phyloP scores from a whole-genome alignment of 1,284 basidiomycete species.

The Schizophyllum amplum region DNA sequence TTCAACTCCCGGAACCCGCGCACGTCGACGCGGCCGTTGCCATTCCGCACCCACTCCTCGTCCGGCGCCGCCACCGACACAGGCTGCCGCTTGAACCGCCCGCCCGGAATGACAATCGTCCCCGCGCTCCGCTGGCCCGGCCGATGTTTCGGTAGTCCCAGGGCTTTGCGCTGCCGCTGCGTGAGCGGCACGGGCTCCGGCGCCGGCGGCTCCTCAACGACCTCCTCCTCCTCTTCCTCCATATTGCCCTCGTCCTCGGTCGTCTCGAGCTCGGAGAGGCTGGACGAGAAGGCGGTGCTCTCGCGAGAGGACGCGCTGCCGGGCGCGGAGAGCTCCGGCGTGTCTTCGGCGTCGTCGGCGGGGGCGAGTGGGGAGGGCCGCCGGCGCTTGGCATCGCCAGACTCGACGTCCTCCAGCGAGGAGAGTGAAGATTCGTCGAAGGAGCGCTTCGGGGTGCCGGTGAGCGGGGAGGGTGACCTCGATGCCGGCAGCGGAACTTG shows the following conservation, averaged over 20 bases:
- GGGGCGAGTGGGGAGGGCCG: conserved; percentile 5
- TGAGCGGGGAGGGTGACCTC: conserved; percentile 5
- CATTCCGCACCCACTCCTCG: conserved; percentile 64
- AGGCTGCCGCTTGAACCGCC: conserved; percentile 27
- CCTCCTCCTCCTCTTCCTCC: conserved; percentile 14
- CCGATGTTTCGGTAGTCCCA: conserved; percentile 52
- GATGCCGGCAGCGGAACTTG: background rate
- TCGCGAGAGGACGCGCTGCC: conserved; percentile 19
- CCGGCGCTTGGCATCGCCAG: conserved; percentile 10
- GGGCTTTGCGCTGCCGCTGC: conserved; percentile 54
- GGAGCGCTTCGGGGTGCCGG: conserved; percentile 53
- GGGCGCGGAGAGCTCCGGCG: conserved; percentile 28
- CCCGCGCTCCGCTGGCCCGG: conserved; percentile 28
- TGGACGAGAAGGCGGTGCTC: conserved; percentile 17
- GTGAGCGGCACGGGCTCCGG: conserved; percentile 36
- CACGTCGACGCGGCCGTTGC: conserved; percentile 68
- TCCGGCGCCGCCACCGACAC: conserved; percentile 19
- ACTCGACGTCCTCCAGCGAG: conserved; percentile 11
- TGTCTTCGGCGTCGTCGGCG: conserved; percentile 3
- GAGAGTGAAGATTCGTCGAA: conserved; percentile 49
- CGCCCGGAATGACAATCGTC: conserved; percentile 54
- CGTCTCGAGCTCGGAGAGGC: conserved; percentile 14
- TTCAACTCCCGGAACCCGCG: conserved; percentile 74
- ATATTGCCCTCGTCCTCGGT: background rate
- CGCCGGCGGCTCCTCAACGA: conserved; percentile 2